Evolutionary conservation across 116 monocot genomes (phyloP).

Genomic region (Thalassia testudinum): DNA sequence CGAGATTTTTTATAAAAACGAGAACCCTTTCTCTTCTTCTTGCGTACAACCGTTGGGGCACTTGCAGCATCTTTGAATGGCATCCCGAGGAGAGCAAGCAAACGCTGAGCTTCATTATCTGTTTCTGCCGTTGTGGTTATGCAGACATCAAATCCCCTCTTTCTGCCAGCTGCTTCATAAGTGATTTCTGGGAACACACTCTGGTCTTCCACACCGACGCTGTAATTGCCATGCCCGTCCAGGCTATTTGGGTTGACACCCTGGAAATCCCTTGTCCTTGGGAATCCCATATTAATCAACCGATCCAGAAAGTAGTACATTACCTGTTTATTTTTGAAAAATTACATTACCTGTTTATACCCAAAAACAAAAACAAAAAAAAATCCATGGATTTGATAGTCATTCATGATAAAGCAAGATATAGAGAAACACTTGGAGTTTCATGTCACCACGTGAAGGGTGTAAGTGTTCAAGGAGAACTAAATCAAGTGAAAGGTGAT

Average conservation of each 20-base stretch:
- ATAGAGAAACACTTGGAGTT: too few relatives aligned
- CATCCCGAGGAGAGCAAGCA: conserved; percentile 84
- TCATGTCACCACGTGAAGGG: too few relatives aligned
- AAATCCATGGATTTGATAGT: too few relatives aligned
- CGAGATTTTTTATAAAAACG: conserved; percentile 44
- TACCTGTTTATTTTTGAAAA: too few relatives aligned
- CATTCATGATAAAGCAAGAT: too few relatives aligned
- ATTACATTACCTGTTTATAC: neutral
- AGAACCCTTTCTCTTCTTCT: conserved; percentile 52
- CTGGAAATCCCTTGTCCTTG: conserved; percentile 87
- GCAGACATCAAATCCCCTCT: conserved; percentile 84
- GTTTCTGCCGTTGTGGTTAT: conserved; percentile 84
- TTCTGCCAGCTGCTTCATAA: conserved; percentile 67
- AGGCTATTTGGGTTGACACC: conserved; percentile 83
- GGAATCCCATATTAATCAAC: conserved; percentile 70
- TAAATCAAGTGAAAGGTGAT: too few relatives aligned
- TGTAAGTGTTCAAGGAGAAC: too few relatives aligned
- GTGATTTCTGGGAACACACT: conserved; percentile 90
- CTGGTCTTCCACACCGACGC: conserved; percentile 69
- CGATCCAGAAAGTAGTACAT: conserved; percentile 92
- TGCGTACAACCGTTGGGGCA: conserved; percentile 26
- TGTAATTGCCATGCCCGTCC: conserved; percentile 89
- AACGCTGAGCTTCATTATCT: conserved; percentile 59
- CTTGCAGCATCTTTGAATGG: conserved; percentile 61
- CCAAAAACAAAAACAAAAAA: neutral